Conservation (phyloP, 768 basidiomycete genomes). For the Naematelia encephala region DNA sequence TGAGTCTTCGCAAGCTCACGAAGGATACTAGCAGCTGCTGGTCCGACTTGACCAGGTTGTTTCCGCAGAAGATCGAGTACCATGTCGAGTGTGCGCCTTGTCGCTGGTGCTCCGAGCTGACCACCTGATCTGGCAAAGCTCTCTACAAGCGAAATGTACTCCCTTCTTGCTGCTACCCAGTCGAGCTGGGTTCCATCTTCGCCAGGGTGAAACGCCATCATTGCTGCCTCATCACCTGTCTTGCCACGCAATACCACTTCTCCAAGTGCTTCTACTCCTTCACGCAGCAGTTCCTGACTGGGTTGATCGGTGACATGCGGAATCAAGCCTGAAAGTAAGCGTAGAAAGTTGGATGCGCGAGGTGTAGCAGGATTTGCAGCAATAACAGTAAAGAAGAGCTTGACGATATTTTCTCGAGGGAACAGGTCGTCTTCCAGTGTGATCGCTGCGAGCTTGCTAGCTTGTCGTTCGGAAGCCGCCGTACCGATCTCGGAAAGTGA, state of each 20-base stretch:
- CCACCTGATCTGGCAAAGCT: slow-evolving; percentile 31
- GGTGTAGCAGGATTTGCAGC: slow-evolving; percentile 34
- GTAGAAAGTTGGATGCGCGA: slow-evolving; percentile 22
- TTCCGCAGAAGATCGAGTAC: slow-evolving; percentile 27
- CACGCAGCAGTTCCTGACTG: slow-evolving; percentile 20
- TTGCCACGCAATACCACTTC: slow-evolving; percentile 24
- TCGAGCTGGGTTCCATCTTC: slow-evolving; percentile 12
- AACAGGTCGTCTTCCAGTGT: slow-evolving; percentile 27
- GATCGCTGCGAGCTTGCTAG: slow-evolving; percentile 22
- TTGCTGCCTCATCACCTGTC: slow-evolving; percentile 25
- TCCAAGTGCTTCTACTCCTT: slow-evolving; percentile 36
- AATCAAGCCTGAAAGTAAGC: slow-evolving; percentile 24
- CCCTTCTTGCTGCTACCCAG: slow-evolving; percentile 27
- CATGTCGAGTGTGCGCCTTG: slow-evolving; percentile 30
- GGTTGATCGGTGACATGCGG: slow-evolving; percentile 23
- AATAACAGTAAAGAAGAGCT: slow-evolving; percentile 41
- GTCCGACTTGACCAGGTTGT: slow-evolving; percentile 14
- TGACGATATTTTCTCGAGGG: slow-evolving; percentile 33
- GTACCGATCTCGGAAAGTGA: slow-evolving; percentile 33
- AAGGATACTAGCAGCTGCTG: slow-evolving; percentile 21
- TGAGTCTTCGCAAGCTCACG: slow-evolving; percentile 26
- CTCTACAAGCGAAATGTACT: slow-evolving; percentile 37
- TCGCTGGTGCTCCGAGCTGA: slow-evolving; percentile 17
- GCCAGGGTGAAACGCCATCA: slow-evolving; percentile 24
- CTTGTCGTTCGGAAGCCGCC: slow-evolving; percentile 29